Percentiles rank a stretch among this genome's conserved stretches.
Evolutionary conservation across 768 basidiomycete genomes (phyloP).

Genomic region (Mrakia blollopis): DNA sequence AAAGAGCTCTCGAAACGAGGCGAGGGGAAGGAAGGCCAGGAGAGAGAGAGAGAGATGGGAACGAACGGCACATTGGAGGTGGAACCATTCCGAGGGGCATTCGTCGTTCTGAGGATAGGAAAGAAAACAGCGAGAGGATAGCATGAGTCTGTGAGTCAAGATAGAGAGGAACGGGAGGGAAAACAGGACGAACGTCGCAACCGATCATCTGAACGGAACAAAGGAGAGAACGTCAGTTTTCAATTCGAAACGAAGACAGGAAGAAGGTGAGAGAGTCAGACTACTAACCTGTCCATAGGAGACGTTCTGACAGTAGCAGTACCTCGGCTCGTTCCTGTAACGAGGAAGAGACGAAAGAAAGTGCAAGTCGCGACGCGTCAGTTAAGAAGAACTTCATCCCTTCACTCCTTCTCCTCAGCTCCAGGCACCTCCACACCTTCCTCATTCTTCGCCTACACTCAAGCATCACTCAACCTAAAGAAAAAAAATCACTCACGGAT

Average conservation of each 20-base stretch:
- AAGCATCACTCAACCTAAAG: not conserved
- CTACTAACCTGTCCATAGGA: constrained; percentile 37
- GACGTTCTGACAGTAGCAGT: constrained; percentile 41
- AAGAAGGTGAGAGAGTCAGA: not conserved
- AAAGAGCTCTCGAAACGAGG: constrained; percentile 34
- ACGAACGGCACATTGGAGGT: constrained; percentile 25
- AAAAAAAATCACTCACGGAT: constrained; percentile 12
- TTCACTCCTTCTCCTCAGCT: too few species aligned
- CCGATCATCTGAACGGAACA: constrained; percentile 37
- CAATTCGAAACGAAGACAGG: not conserved
- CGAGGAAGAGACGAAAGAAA: not conserved
- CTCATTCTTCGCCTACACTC: not conserved
- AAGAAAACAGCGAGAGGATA: not conserved
- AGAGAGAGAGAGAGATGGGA: constrained; percentile 10
- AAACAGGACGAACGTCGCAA: constrained; percentile 34
- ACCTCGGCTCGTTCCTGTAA: constrained; percentile 37
- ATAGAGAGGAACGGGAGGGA: not conserved
- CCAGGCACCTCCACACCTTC: not conserved
- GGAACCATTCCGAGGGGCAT: constrained; percentile 33
- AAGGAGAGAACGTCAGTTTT: not conserved
- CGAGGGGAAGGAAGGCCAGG: not conserved
- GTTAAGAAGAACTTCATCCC: too few species aligned
- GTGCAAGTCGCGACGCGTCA: too few species aligned
- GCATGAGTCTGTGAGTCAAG: not conserved
- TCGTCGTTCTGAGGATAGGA: constrained; percentile 8